Evolutionary conservation across 352 stramenopile species (phyloP).

Genomic region (Phytophthora constricta): DNA sequence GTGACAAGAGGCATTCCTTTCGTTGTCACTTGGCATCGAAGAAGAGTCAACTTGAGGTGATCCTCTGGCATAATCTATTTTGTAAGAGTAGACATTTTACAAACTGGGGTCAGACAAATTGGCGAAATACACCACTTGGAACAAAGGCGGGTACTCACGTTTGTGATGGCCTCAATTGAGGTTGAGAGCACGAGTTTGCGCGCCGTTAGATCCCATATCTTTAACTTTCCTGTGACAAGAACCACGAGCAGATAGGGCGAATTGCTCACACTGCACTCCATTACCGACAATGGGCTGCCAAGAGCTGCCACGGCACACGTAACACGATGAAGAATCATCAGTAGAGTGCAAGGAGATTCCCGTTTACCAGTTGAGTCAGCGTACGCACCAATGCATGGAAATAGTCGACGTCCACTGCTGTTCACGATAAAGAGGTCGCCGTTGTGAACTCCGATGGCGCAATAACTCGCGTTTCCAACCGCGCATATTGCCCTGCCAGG

Average conservation of each 20-base stretch:
- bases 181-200: constrained; percentile 61
- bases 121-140: background rate
- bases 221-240: constrained; percentile 59
- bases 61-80: constrained; percentile 29
- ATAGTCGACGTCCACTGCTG: constrained; percentile 67
- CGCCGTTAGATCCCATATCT: constrained; percentile 74
- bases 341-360: too few relatives aligned
- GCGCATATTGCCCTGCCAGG: constrained; percentile 61
- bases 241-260: constrained; percentile 82
- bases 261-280: constrained; percentile 72
- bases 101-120: too few relatives aligned
- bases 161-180: constrained; percentile 71
- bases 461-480: constrained; percentile 72
- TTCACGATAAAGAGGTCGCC: constrained; percentile 77
- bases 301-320: constrained; percentile 48
- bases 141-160: constrained; percentile 41
- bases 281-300: constrained; percentile 61
- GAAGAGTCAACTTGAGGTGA: constrained; percentile 61
- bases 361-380: background rate
- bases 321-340: too few relatives aligned
- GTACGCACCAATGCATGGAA: constrained; percentile 77
- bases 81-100: constrained; percentile 7
- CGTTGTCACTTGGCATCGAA: constrained; percentile 74
- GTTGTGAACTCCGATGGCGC: constrained; percentile 61
- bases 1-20: constrained; percentile 83